phyloP scores from a whole-genome alignment of 1,284 basidiomycete species.

The Vanrija pseudolonga region DNA sequence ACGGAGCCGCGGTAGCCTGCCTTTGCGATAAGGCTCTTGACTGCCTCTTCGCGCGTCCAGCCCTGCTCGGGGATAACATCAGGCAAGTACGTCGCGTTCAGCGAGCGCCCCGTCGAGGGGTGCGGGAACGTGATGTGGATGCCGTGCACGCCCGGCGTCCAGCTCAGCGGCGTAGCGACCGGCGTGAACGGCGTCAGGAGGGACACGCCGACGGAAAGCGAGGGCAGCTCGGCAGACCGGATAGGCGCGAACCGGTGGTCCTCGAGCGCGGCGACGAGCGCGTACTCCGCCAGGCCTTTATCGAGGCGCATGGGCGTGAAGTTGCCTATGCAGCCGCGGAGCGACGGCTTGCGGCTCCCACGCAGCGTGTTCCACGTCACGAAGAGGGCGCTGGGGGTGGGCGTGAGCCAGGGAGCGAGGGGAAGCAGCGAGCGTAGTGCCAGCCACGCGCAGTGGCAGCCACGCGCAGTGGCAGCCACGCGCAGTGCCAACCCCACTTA shows the following conservation, averaged over 20 bases:
- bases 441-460: too few species aligned
- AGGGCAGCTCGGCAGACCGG: slow-evolving; percentile 67
- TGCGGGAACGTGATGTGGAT: slow-evolving; percentile 84
- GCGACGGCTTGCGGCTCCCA: slow-evolving; percentile 52
- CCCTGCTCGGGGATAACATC: slow-evolving; percentile 89
- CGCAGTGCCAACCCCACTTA: too few species aligned
- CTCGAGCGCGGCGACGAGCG: slow-evolving; percentile 61
- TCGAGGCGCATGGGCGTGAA: slow-evolving; percentile 75
- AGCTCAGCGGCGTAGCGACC: slow-evolving; percentile 79
- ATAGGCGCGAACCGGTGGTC: slow-evolving; percentile 61
- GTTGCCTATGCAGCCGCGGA: slow-evolving; percentile 93
- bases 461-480: too few species aligned
- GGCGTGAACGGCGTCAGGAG: slow-evolving; percentile 90
- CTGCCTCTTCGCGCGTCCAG: slow-evolving; percentile 83
- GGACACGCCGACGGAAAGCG: slow-evolving; percentile 75
- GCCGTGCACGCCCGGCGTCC: slow-evolving; percentile 87
- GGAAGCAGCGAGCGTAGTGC: too few species aligned
- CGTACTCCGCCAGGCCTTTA: slow-evolving; percentile 81
- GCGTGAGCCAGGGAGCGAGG: not conserved
- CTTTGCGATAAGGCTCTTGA: slow-evolving; percentile 88
- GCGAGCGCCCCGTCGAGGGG: slow-evolving; percentile 58
- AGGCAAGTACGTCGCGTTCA: slow-evolving; percentile 91
- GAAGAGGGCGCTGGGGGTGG: slow-evolving; percentile 71
- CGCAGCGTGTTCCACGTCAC: slow-evolving; percentile 82
- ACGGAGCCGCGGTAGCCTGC: slow-evolving; percentile 82